Percentiles rank a stretch among this genome's conserved stretches.
phyloP scores from a whole-genome alignment of 176 grass and related monocot genomes.

The maize (Zea mays) region DNA sequence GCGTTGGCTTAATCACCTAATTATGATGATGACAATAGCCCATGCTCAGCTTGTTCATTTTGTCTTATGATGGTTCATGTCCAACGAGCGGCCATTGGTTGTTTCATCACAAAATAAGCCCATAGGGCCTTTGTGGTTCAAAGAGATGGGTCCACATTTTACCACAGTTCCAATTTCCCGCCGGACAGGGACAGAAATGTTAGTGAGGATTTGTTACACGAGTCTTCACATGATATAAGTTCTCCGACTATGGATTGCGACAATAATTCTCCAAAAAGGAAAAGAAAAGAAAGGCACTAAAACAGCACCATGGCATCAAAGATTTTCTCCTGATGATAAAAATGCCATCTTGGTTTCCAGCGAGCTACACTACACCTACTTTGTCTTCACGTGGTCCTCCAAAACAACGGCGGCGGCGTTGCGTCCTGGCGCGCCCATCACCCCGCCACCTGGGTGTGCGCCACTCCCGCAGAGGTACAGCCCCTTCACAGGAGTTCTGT shows the following conservation, averaged over 20 bases:
- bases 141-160: background rate
- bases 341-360: background rate
- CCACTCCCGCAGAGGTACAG: constrained; percentile 93
- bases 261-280: background rate
- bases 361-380: constrained; percentile 19
- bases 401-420: constrained; percentile 84
- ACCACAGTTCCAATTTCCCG: background rate
- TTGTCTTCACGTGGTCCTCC: constrained; percentile 49
- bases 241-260: background rate
- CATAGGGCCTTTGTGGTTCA: background rate
- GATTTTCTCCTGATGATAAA: background rate
- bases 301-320: background rate
- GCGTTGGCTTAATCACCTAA: background rate
- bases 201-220: background rate
- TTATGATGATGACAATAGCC: background rate
- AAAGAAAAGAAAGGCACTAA: background rate
- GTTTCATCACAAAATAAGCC: background rate
- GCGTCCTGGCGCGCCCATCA: constrained; percentile 93
- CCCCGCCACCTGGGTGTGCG: constrained; percentile 86
- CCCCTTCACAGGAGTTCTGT: constrained; percentile 86
- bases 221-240: background rate
- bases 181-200: background rate
- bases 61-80: background rate
- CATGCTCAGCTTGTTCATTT: background rate
- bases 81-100: background rate